phyloP scores from a whole-genome alignment of 2,329 filamentous ascomycete species.

The Hortaea werneckii region DNA sequence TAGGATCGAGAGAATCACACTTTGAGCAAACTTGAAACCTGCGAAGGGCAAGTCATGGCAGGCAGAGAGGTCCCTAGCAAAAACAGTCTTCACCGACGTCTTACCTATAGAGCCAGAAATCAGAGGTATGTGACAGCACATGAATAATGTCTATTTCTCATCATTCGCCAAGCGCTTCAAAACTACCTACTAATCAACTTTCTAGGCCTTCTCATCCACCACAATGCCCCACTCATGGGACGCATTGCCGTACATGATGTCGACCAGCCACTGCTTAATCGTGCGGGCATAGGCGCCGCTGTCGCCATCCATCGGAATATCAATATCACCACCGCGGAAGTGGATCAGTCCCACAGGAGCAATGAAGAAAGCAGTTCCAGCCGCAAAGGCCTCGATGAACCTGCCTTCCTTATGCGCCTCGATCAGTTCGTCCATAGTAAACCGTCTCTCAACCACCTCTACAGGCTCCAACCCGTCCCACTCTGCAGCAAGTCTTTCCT shows the following conservation, averaged over 20 bases:
- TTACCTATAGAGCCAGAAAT: too few species aligned
- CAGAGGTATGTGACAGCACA: too few species aligned
- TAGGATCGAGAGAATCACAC: too few species aligned
- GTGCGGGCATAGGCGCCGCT: conserved; percentile 32
- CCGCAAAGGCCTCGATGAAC: conserved; percentile 73
- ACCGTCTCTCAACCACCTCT: conserved; percentile 71
- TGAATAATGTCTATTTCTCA: too few species aligned
- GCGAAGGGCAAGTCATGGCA: too few species aligned
- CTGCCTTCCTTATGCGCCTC: conserved; percentile 65
- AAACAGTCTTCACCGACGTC: too few species aligned
- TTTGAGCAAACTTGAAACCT: too few species aligned
- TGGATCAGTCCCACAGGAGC: conserved; percentile 36
- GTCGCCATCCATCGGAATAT: conserved; percentile 33
- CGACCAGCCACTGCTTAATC: conserved; percentile 36
- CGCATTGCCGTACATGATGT: conserved; percentile 41
- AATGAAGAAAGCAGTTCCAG: conserved; percentile 63
- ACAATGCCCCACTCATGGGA: conserved; percentile 39
- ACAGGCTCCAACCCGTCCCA: conserved; percentile 30
- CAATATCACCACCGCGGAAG: conserved; percentile 34
- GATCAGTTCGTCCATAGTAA: conserved; percentile 68
- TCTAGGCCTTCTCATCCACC: conserved; percentile 27
- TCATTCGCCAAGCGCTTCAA: too few species aligned
- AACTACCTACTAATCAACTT: not conserved
- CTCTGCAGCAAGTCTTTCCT: conserved; percentile 43
- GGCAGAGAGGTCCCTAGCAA: too few species aligned